A percentile compares a stretch with the other conserved stretches of the same genome.
Evolutionary conservation across 257 asterid species (phyloP).

Genomic region (Rubia yunnanensis): DNA sequence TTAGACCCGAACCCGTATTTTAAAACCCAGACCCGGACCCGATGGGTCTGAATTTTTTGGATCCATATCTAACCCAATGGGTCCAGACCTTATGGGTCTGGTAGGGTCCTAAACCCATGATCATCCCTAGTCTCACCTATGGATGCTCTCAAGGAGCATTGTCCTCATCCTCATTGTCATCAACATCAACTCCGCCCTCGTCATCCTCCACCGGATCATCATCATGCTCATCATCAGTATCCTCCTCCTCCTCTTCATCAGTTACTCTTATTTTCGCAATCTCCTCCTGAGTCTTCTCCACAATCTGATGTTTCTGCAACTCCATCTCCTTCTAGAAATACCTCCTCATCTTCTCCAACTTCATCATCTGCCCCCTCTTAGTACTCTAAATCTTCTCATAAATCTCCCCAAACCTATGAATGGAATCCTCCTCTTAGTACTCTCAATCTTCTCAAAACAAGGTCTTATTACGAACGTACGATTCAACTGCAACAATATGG

Average conservation of each 20-base stretch:
- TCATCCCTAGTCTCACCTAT: too few species aligned
- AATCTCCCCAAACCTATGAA: constrained; percentile 68
- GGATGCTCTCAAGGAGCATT: constrained; percentile 13
- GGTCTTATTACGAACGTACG: too few species aligned
- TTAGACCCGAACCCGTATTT: too few species aligned
- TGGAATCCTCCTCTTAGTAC: constrained; percentile 66
- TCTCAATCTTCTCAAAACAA: too few species aligned
- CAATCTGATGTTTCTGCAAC: constrained; percentile 76
- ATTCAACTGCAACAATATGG: too few species aligned
- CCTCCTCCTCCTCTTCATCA: constrained; percentile 30
- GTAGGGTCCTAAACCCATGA: too few species aligned
- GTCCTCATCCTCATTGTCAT: constrained; percentile 37
- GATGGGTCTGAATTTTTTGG: too few species aligned
- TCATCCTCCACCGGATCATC: constrained; percentile 6
- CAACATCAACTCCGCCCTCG: constrained; percentile 20
- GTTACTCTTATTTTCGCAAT: constrained; percentile 50
- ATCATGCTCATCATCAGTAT: constrained; percentile 15
- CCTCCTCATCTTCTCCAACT: constrained; percentile 72
- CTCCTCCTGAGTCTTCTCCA: constrained; percentile 64
- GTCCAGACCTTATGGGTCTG: too few species aligned
- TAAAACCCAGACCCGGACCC: too few species aligned
- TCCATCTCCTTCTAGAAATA: constrained; percentile 81
- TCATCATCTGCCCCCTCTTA: constrained; percentile 81
- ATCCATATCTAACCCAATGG: too few species aligned
- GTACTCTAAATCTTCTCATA: constrained; percentile 79